These are phyloP conservation scores for Pichia kluyveri DNA, from an alignment of 805 yeast species.

Conservation along the genomic window DNA sequence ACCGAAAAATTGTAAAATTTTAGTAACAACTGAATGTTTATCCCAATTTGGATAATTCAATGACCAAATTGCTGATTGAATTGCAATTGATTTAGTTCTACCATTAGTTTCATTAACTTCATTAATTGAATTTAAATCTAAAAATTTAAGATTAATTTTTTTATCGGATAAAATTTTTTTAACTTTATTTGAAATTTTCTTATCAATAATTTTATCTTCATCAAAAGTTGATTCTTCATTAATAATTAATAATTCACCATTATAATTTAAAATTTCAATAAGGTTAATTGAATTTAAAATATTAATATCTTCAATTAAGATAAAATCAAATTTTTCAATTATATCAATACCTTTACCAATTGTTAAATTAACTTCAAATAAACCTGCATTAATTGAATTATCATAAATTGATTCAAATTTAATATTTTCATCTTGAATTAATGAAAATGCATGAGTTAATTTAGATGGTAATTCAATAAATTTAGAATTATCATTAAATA, in stretches of 20 bases:
- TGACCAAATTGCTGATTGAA: conserved; percentile 77
- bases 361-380: conserved; percentile 56
- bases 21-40: conserved; percentile 58
- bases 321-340: conserved; percentile 43
- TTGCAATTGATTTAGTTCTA: conserved; percentile 62
- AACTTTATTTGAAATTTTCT: conserved; percentile 43
- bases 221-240: conserved; percentile 31
- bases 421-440: conserved; percentile 45
- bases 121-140: conserved; percentile 57
- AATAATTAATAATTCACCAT: conserved; percentile 47
- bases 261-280: conserved; percentile 44
- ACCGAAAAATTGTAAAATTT: conserved; percentile 73
- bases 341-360: conserved; percentile 21
- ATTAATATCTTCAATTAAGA: conserved; percentile 51
- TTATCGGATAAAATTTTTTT: conserved; percentile 45
- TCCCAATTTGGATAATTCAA: conserved; percentile 52
- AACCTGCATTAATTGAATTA: conserved; percentile 64
- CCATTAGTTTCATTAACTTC: conserved; percentile 68
- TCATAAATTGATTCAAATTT: conserved; percentile 61
- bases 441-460: conserved; percentile 60
- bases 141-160: conserved; percentile 40
- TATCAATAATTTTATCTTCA: conserved; percentile 37
- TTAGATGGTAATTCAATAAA: conserved; percentile 49
- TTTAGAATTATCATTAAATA: conserved; percentile 60
- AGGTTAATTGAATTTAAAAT: conserved; percentile 55